phyloP scores from a whole-genome alignment of 768 basidiomycete genomes.

The Lactifluus echinatus region DNA sequence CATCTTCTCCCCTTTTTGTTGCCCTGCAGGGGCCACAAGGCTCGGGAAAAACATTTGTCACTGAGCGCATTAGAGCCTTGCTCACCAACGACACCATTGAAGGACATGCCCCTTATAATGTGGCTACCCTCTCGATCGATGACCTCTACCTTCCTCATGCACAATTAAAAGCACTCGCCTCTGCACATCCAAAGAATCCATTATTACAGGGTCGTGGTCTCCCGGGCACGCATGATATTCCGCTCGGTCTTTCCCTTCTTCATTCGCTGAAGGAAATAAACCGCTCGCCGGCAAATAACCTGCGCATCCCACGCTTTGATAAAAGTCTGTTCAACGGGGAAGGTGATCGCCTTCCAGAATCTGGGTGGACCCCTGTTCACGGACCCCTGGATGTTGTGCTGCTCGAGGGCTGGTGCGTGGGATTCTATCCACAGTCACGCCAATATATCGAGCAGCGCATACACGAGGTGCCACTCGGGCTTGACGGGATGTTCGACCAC shows the following conservation, averaged over 20 bases:
- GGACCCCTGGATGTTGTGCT: slow-evolving; percentile 71
- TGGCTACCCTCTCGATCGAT: slow-evolving; percentile 67
- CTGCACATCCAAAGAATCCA: slow-evolving; percentile 45
- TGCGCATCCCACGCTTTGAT: slow-evolving; percentile 75
- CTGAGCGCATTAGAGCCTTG: slow-evolving; percentile 41
- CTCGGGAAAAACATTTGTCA: slow-evolving; percentile 82
- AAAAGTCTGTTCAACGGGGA: slow-evolving; percentile 75
- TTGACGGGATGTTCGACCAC: slow-evolving; percentile 30
- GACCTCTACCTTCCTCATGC: slow-evolving; percentile 79
- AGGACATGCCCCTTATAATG: slow-evolving; percentile 40
- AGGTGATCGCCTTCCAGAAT: slow-evolving; percentile 65
- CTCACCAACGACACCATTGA: slow-evolving; percentile 25
- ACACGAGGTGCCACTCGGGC: slow-evolving; percentile 29
- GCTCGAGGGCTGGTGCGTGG: slow-evolving; percentile 94
- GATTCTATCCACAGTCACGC: slow-evolving; percentile 58
- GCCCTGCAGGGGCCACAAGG: slow-evolving; percentile 93
- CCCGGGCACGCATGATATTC: slow-evolving; percentile 85
- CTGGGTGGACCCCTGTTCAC: slow-evolving; percentile 33
- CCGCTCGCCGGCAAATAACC: slow-evolving; percentile 1
- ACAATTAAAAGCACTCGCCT: slow-evolving; percentile 47
- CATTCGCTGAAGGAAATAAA: slow-evolving; percentile 39
- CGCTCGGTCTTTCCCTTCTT: slow-evolving; percentile 50
- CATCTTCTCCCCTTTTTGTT: slow-evolving; percentile 58
- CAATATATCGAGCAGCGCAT: slow-evolving; percentile 48
- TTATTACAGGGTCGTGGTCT: slow-evolving; percentile 81